Base-by-base conservation (phyloP, 129 eudicot species). In the Cynara cardunculus region DNA sequence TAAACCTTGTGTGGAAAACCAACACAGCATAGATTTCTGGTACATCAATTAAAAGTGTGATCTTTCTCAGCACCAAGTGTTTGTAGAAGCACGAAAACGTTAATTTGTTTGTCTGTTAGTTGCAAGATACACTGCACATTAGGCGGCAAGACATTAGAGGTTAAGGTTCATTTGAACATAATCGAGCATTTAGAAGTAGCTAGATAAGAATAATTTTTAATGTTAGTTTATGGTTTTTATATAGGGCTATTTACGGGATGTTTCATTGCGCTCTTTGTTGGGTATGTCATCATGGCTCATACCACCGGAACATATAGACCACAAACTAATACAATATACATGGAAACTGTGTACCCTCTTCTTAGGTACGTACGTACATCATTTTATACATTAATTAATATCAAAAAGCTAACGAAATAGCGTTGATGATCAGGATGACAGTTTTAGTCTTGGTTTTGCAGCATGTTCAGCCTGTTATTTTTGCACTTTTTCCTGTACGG, bases 301-400 rank as follows among this genome's bases (percentile, higher is more conserved):
- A 82, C 84, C 16, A 83, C 91, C 11, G 98, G 98, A 81, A 89
- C 90, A 89, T 96, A 91, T 41, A 86, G 85, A 74, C 86, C 92
- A 76, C 86, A 89, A 74, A 85, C 93, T 18, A 89, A 96, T 77
- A 78, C 92, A 44, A 81, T 92, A 68, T 96, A 96, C 94, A 93
- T 96, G 99, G 99, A 93, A 87, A 96, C 99, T 9, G 99, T 96
- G 24, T 96, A 92, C 61, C 99, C 99, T 46, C 87, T 96, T 26
- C 92, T 93, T 44, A 96, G 99, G 98, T 92, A 96, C 81, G 88
- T 25, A 21, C 37, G 10, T 41, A 22, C 80, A 1, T 14, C 18
- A 27, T 56, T 25, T 62, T 41, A 32, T 28, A 71, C 59, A 49
- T 71, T 65, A 22, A 61, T 69, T 53, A 19, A 39, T 69, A 26